Percentiles rank a stretch among this genome's conserved stretches.
Conservation (phyloP, 2,329 filamentous ascomycete genomes). For the Huntiella abstrusa region DNA sequence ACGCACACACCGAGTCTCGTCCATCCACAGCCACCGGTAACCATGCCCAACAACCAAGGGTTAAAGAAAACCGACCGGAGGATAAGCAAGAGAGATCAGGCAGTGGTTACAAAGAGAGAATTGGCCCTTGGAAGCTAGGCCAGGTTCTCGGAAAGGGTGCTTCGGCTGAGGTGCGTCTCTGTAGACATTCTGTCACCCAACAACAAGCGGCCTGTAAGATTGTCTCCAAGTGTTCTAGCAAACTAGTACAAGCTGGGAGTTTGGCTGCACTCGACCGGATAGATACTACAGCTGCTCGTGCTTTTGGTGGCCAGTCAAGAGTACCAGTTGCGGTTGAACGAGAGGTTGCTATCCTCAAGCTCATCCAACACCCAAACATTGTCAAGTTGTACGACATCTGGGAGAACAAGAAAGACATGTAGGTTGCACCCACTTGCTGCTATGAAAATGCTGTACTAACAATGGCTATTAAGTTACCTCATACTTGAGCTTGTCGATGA, state of each 20-base stretch:
- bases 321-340: slow-evolving; percentile 83
- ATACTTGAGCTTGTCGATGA: slow-evolving; percentile 79
- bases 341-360: slow-evolving; percentile 91
- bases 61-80: no score
- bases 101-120: slow-evolving; percentile 45
- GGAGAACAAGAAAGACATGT: slow-evolving; percentile 94
- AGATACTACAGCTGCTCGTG: slow-evolving; percentile 37
- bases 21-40: no score
- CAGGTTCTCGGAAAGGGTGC: slow-evolving; percentile 78
- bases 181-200: slow-evolving; percentile 58
- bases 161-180: slow-evolving; percentile 71
- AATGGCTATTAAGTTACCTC: slow-evolving; percentile 47
- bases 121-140: slow-evolving; percentile 87
- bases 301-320: slow-evolving; percentile 40
- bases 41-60: no score
- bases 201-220: slow-evolving; percentile 90
- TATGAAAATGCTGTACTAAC: neutral
- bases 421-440: slow-evolving; percentile 21
- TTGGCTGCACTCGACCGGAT: slow-evolving; percentile 65
- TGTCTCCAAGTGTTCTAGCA: slow-evolving; percentile 64
- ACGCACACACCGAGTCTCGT: neutral
- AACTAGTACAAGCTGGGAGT: slow-evolving; percentile 68
- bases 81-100: slow-evolving; percentile 16
- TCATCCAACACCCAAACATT: slow-evolving; percentile 87
- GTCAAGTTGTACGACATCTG: slow-evolving; percentile 91